phyloP scores from a whole-genome alignment of 768 basidiomycete genomes.

The Pulveroboletus sp. region DNA sequence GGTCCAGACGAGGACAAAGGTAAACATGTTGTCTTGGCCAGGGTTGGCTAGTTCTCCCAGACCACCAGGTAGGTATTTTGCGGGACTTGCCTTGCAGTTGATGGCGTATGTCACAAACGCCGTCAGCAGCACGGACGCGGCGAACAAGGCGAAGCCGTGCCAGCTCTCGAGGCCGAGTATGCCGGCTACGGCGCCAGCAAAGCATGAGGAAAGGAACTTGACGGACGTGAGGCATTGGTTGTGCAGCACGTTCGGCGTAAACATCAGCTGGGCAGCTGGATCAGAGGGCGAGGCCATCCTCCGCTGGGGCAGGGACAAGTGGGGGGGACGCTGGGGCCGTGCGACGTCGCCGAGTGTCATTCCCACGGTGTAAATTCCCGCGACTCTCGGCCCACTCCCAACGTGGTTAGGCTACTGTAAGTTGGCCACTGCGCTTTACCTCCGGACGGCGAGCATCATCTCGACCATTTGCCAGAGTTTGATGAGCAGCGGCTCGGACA shows the following conservation, averaged over 20 bases:
- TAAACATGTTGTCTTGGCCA: constrained; percentile 86
- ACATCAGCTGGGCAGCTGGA: constrained; percentile 55
- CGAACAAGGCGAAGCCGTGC: constrained; percentile 77
- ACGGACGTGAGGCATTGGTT: constrained; percentile 59
- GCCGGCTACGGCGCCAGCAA: constrained; percentile 83
- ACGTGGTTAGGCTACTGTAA: no score
- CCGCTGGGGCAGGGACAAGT: neutral
- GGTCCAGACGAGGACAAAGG: constrained; percentile 92
- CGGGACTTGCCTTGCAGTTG: constrained; percentile 65
- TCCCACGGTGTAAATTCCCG: no score
- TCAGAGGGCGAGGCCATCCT: constrained; percentile 47
- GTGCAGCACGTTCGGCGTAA: constrained; percentile 58
- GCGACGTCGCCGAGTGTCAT: no score
- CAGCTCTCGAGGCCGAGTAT: constrained; percentile 86
- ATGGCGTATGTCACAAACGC: constrained; percentile 59
- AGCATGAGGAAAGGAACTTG: constrained; percentile 80
- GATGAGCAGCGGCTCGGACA: no score
- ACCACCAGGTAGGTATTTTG: constrained; percentile 60
- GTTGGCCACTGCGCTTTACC: no score
- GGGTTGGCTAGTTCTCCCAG: constrained; percentile 69
- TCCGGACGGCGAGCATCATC: no score
- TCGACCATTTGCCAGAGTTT: no score
- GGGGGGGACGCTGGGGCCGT: no score
- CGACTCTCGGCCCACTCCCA: no score
- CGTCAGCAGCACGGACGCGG: constrained; percentile 60